Base-by-base conservation (phyloP, 345 rosid genomes). In the Murraya koenigii region DNA sequence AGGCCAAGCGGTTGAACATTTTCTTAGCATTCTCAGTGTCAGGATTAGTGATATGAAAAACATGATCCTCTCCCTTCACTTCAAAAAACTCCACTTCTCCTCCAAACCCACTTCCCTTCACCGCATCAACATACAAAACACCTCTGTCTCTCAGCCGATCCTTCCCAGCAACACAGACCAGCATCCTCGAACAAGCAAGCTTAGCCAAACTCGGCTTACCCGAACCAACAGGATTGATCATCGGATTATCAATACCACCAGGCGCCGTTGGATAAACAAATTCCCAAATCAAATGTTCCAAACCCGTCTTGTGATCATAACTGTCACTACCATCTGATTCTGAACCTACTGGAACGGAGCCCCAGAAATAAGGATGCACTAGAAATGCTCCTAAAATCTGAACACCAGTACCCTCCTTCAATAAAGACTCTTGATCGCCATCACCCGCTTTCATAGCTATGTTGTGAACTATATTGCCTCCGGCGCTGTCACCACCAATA, bases 301-400 rank as follows among this genome's bases (percentile, higher is more conserved):
- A 3, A 2, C 32, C 7, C 39, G 33, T 74, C 64, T 75, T 71
- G 8, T 3, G 75, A 11, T 58, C 33, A 2, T 20, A 52, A 52
- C 17, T 52, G 17, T 52, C 56, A 19, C 20, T 52, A 5, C 7
- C 69, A 0, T 1, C 44, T 0, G 75, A 2, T 26, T 87, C 84
- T 26, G 76, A 69, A 11, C 86, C 84, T 3, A 77, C 6, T 10
- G 82, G 66, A 22, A 76, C 49, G 2, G 87, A 59, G 0, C 87
- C 86, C 84, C 86, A 85, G 25, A 87, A 80, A 72, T 54, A 84
- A 55, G 86, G 84, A 14, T 86, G 84, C 0, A 71, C 32, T 3
- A 80, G 74, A n/a, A 76, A 47, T 15, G 72, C 78, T 11, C 87
- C 86, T 19, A 55, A 22, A 11, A 84, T 49, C 66, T 66, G 80